Evolutionary conservation across 345 rosid species (phyloP).

Genomic region (Iberis pinnata): DNA sequence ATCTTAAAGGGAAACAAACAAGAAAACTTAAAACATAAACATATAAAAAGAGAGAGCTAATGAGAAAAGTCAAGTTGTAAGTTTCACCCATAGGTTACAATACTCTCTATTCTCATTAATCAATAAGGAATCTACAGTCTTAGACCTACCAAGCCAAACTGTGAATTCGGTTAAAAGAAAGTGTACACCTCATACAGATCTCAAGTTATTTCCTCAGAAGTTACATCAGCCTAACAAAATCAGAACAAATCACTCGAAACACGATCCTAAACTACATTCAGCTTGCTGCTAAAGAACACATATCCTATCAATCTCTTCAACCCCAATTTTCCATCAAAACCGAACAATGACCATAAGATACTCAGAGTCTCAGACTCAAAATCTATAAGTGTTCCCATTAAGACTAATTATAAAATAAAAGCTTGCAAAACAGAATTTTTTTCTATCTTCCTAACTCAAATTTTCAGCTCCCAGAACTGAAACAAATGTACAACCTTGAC

Average conservation of each 20-base stretch:
- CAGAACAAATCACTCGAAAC: constrained; percentile 19
- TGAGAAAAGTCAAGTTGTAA: neutral
- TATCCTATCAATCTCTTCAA: too few species aligned
- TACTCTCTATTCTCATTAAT: neutral
- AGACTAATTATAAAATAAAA: too few species aligned
- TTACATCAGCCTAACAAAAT: constrained; percentile 16
- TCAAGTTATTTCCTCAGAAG: neutral
- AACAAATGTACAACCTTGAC: too few species aligned
- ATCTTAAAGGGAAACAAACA: neutral
- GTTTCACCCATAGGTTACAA: constrained; percentile 12
- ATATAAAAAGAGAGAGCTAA: neutral
- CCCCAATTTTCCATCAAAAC: too few species aligned
- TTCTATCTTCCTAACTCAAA: too few species aligned
- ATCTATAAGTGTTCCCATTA: too few species aligned
- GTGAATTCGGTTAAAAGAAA: too few species aligned
- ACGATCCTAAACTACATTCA: constrained; percentile 13
- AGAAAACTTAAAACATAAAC: neutral
- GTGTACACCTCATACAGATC: constrained; percentile 27
- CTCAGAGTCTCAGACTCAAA: too few species aligned
- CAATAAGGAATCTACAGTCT: constrained; percentile 20
- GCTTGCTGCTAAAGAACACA: neutral
- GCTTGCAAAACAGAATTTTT: too few species aligned
- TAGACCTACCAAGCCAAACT: too few species aligned
- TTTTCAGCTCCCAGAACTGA: too few species aligned
- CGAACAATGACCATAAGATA: too few species aligned